Evolutionary conservation across 2,329 filamentous ascomycete genomes (phyloP).

Genomic region (Talaromyces sp.): DNA sequence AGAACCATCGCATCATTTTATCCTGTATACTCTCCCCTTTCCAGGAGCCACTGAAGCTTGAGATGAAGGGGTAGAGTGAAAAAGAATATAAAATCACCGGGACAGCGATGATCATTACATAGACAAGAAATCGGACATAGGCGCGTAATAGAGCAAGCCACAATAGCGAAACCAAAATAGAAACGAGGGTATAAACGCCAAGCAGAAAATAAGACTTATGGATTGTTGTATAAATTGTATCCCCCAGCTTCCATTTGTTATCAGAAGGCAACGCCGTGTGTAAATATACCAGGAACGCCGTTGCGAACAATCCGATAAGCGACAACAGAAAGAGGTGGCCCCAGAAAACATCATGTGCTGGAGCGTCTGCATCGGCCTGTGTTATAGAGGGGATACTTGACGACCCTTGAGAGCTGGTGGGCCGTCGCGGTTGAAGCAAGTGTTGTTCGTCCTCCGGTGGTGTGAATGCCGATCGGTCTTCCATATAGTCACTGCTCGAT

Average conservation of each 20-base stretch:
- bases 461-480: conserved; percentile 39
- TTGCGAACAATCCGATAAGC: conserved; percentile 76
- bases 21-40: conserved; percentile 80
- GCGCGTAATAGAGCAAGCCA: conserved; percentile 87
- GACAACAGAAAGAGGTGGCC: conserved; percentile 83
- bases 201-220: conserved; percentile 84
- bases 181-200: conserved; percentile 84
- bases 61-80: conserved; percentile 82
- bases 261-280: conserved; percentile 69
- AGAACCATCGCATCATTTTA: conserved; percentile 78
- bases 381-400: conserved; percentile 54
- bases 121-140: conserved; percentile 79
- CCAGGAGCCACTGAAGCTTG: conserved; percentile 74
- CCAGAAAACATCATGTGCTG: conserved; percentile 85
- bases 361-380: conserved; percentile 60
- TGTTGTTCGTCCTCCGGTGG: conserved; percentile 48
- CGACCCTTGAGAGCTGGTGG: conserved; percentile 45
- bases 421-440: conserved; percentile 38
- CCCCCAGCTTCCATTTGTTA: conserved; percentile 66
- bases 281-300: conserved; percentile 82
- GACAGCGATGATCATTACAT: conserved; percentile 73
- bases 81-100: conserved; percentile 84
- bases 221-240: conserved; percentile 89
- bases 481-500: conserved; percentile 29
- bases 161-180: conserved; percentile 76